A percentile compares a stretch with the other conserved stretches of the same genome.
These are phyloP conservation scores for Phialemoniopsis sp. DNA, from an alignment of 2,329 filamentous ascomycete genomes.

Conservation along the genomic window DNA sequence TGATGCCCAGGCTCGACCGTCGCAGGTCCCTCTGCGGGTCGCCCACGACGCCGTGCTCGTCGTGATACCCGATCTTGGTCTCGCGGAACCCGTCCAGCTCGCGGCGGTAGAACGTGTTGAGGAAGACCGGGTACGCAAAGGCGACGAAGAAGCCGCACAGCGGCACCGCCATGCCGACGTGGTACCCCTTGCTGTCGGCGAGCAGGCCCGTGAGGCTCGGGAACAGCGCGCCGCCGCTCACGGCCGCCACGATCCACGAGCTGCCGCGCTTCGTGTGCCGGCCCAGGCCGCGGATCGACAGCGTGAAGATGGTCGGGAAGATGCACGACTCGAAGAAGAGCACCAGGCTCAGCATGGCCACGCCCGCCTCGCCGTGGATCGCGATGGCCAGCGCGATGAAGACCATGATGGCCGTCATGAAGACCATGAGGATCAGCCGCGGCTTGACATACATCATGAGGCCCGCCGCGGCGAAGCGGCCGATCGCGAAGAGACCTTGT, in stretches of 20 bases:
- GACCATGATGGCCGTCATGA: conserved; percentile 58
- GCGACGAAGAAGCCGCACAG: conserved; percentile 51
- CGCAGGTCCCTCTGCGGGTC: too few species aligned
- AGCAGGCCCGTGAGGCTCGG: conserved; percentile 68
- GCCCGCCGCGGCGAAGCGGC: conserved; percentile 62
- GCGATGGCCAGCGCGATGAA: conserved; percentile 49
- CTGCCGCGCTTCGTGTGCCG: conserved; percentile 72
- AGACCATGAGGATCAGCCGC: conserved; percentile 62
- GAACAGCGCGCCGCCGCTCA: conserved; percentile 69
- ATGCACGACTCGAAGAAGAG: conserved; percentile 76
- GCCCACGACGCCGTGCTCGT: conserved; percentile 4
- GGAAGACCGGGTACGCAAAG: conserved; percentile 49
- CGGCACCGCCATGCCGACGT: conserved; percentile 62
- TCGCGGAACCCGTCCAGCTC: conserved; percentile 51
- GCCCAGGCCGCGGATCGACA: conserved; percentile 70
- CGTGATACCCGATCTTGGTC: conserved; percentile 24
- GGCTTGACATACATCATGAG: conserved; percentile 64
- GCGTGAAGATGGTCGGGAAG: conserved; percentile 76
- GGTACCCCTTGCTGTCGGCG: conserved; percentile 56
- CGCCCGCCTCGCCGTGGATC: conserved; percentile 33
- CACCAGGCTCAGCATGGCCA: conserved; percentile 61
- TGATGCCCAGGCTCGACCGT: too few species aligned
- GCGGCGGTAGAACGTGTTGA: conserved; percentile 48
- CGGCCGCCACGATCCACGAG: conserved; percentile 64
- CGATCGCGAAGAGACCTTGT: conserved; percentile 66